Base-by-base conservation (phyloP, 129 eudicot genomes). In the Ambrosia trifida region DNA sequence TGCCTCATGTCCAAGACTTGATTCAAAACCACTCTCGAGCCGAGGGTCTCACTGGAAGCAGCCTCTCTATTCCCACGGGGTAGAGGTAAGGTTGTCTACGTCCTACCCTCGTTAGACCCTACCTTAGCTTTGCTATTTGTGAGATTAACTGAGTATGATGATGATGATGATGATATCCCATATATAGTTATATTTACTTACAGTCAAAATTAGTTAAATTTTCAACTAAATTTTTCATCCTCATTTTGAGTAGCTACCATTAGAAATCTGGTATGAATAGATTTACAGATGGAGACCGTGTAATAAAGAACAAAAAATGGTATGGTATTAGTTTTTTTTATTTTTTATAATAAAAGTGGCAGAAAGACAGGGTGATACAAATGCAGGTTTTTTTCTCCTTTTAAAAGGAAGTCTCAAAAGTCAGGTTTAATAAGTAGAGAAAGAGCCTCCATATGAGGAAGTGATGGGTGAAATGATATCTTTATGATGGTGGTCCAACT, bases 401-500 rank as follows among this genome's bases (percentile, higher is more conserved):
- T 36, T 18, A 16, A 52, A 70, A 45, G 36, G 45, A 46, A 62
- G 47, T 18, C 24, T 4, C 19, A 72, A 59, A 73, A 10, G 32
- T 46, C 45, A 50, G 3, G 40, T 20, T 20, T 40, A 74, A 50
- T 20, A 43, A 74, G 65, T 64, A 51, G 40, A 74, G 12, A 10
- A 20, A 52, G 56, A 14, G 51, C 54, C 50, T 51, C 63, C 62
- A 76, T 35, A 68, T 58, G 80, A 68, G 69, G 68, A 30, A 14
- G 44, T 57, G 32, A 76, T 75, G 80, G 75, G 53, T 46, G 75
- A 43, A 76, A 76, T 76, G 75, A 76, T 76, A 69, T 46, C 32
- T 68, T 57, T 59, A 76, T 68, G 69, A 76, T 76, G 75, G 75
- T 68, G 74, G 49, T 40, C 69, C 75, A 76, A 68, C 75, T 68